Evolutionary conservation across 1,139 yeast genomes (phyloP).

Genomic region (Candida tropicalis): DNA sequence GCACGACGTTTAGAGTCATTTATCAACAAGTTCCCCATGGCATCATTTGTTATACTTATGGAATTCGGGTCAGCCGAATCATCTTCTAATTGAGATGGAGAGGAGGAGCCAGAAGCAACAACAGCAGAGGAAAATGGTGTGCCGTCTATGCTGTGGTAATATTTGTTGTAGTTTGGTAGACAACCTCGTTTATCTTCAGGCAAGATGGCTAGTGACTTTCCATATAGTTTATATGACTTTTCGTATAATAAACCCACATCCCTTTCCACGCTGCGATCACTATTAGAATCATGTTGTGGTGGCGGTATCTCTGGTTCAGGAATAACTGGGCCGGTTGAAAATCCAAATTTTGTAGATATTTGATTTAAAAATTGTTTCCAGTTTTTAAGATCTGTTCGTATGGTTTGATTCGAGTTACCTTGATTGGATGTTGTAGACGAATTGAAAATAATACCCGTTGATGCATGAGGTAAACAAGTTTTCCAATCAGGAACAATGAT

Average conservation of each 20-base stretch:
- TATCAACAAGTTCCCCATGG: constrained; percentile 48
- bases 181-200: constrained; percentile 46
- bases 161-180: constrained; percentile 43
- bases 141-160: constrained; percentile 20
- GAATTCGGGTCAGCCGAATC: constrained; percentile 35
- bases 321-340: constrained; percentile 32
- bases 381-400: constrained; percentile 30
- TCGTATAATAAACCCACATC: constrained; percentile 42
- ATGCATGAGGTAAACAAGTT: constrained; percentile 39
- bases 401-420: constrained; percentile 17
- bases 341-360: constrained; percentile 41
- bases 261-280: constrained; percentile 31
- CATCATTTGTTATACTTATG: constrained; percentile 44
- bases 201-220: constrained; percentile 40
- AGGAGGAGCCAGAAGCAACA: constrained; percentile 4
- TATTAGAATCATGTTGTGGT: constrained; percentile 10
- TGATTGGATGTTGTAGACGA: constrained; percentile 29
- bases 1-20: constrained; percentile 21
- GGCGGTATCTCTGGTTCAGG: constrained; percentile 16
- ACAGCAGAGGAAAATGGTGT: neutral
- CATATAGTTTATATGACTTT: constrained; percentile 44
- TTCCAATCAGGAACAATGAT: constrained; percentile 50
- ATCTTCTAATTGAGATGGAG: constrained; percentile 31
- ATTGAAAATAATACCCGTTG: constrained; percentile 14
- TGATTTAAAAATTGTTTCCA: constrained; percentile 43